Evolutionary conservation across 495 filamentous ascomycete genomes (phyloP), one percentile per base, ranked within the genome.

Genomic region (Penicillium canariense): DNA sequence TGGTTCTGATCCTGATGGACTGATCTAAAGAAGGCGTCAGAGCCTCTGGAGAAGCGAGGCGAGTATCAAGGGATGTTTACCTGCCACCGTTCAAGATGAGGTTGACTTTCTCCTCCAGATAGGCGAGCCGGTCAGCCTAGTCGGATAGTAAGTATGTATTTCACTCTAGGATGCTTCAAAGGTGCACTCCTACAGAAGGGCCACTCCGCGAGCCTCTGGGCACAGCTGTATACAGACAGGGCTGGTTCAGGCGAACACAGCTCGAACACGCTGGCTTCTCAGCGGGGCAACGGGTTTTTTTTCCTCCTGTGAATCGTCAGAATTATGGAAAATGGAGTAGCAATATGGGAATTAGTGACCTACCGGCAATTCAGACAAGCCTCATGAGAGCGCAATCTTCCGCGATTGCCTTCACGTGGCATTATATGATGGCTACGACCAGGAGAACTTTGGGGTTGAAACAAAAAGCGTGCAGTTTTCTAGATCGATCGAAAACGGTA

Each of bases 81-180:
- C 67, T 56, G 45, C 55, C 58, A 6, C 74, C 74, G 52, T 59
- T 71, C 23, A 78, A 52, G 27, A 78, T 69, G n/a, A 70, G 61
- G 50, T 78, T 73, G 23, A 78, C 69, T 56, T 76, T 78, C 60
- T 76, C 70, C 55, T 78, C 75, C n/a, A 77, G 60, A 27, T 69
- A 73, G 3, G 74, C 70, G 11, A 78, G 62, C 14, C 75, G 62
- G 22, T 75, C 74, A 22, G 74, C 72, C 75, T 78, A 40, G n/a
- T 44, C 3, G 22, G 1, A 35, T 26, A 15, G 52, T 75, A 44
- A 75, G 64, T 53, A 14, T 9, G 12, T 15, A 7, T 17, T 18
- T 14, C 3, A 12, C 20, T 15, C 3, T 9, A 10, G 27, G 14
- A 14, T 18, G 0, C 7, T 11, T 14, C 22, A 7, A 23, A 14